A percentile compares a stretch with the other conserved stretches of the same genome.
These are phyloP conservation scores for Paramecium biaurelia DNA, from an alignment of 73 alveolate genomes.

Conservation along the genomic window DNA sequence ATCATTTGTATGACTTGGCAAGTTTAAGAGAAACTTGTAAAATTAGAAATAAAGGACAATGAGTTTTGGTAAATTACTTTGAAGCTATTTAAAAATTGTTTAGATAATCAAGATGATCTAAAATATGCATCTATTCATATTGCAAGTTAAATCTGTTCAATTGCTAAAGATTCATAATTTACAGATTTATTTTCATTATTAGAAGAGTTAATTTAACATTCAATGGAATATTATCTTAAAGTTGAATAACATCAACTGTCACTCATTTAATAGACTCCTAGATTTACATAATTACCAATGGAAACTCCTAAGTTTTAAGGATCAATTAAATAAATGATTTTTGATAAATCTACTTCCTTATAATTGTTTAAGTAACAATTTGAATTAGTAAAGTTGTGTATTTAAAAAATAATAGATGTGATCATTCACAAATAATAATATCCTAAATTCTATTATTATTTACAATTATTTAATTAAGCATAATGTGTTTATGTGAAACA, in stretches of 20 bases:
- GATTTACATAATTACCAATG: slow-evolving; percentile 11
- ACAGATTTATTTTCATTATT: background rate
- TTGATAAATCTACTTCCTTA: background rate
- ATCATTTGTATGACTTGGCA: slow-evolving; percentile 45
- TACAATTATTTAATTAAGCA: slow-evolving; percentile 28
- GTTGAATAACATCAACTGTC: background rate
- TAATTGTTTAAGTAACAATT: background rate
- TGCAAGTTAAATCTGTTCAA: background rate
- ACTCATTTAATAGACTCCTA: slow-evolving; percentile 9
- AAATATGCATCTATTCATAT: slow-evolving; percentile 14
- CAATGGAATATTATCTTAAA: background rate
- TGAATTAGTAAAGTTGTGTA: slow-evolving; percentile 23
- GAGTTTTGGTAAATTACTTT: background rate
- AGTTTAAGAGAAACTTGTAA: background rate
- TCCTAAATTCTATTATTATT: background rate
- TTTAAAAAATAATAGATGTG: background rate
- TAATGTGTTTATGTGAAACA: background rate
- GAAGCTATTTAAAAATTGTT: background rate
- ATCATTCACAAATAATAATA: background rate
- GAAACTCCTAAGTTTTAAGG: slow-evolving; percentile 38
- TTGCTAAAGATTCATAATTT: background rate
- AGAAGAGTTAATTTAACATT: background rate
- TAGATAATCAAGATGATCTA: background rate
- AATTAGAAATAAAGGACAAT: background rate
- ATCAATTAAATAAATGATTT: background rate